Evolutionary conservation across 768 basidiomycete genomes (phyloP), one percentile per base, ranked within the genome.

Genomic region (Lanmaoa pseudosensibilis): DNA sequence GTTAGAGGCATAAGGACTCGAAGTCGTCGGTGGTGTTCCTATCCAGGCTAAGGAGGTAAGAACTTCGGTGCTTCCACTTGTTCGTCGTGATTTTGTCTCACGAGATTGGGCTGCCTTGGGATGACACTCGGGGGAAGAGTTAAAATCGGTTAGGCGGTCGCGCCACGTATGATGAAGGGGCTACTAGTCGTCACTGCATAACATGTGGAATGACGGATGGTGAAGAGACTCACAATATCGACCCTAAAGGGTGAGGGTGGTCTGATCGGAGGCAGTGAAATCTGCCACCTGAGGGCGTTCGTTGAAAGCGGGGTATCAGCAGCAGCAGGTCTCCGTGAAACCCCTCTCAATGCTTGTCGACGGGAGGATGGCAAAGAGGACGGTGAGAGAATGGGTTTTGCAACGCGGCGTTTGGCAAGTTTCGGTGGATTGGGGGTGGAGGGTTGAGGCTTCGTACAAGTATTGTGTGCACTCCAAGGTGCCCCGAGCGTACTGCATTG

Each of bases 41-140:
- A 63, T 64, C 71, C 72, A 72, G 2, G 73, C 73, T 36, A 72
- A 67, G n/a, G 71, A 71, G n/a, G 69, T 69, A 43, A 72, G 59
- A 32, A 57, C 48, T 23, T 74, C 65, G 10, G 73, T 71, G 18
- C 53, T 65, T 36, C 48, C 57, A 33, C 54, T 58, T 2, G 61
- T 33, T 34, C 47, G 58, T 36, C 37, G 61, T 23, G 40, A 43
- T 15, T 11, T 56, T 52, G 55, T 21, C 18, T 55, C 53, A 13
- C 36, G 52, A n/a, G 7, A 37, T 11, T 50, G 54, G 12, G 5
- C n/a, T 12, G 5, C 30, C 18, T 41, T 54, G 30, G 38, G 19
- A 39, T 41, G 46, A 19, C 12, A 27, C 43, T 33, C 47, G 0
- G 47, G 18, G 5, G 49, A 52, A 48, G 54, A 44, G 8, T 50